A percentile compares a stretch with the other conserved stretches of the same genome.
These are phyloP conservation scores for Candida frijolesensis DNA, from an alignment of 1,139 yeast species.

Conservation along the genomic window DNA sequence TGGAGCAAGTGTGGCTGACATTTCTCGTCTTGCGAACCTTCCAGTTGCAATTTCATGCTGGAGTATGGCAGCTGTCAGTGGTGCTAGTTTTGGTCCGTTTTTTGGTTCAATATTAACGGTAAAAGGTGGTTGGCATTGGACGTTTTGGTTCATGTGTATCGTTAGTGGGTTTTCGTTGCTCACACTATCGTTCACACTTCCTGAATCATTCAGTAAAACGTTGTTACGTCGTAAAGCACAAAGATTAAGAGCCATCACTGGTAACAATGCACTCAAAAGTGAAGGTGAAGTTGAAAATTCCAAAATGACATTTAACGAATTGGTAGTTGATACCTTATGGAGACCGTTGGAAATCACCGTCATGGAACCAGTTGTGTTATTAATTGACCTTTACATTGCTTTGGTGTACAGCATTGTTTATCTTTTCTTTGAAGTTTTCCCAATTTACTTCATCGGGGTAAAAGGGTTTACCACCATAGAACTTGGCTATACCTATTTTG, in stretches of 20 bases:
- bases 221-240: conserved; percentile 38
- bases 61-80: conserved; percentile 40
- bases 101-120: conserved; percentile 35
- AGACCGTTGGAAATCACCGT: conserved; percentile 48
- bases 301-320: conserved; percentile 20
- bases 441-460: conserved; percentile 50
- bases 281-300: conserved; percentile 31
- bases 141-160: conserved; percentile 42
- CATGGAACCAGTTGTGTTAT: conserved; percentile 47
- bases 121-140: conserved; percentile 39
- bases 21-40: conserved; percentile 26
- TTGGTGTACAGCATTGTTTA: conserved; percentile 57
- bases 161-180: conserved; percentile 30
- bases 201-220: conserved; percentile 38
- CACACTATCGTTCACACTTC: conserved; percentile 29
- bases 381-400: conserved; percentile 52
- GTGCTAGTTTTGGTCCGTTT: conserved; percentile 41
- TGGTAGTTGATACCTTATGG: conserved; percentile 47
- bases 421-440: conserved; percentile 64
- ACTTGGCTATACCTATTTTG: conserved; percentile 37
- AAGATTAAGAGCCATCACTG: conserved; percentile 37
- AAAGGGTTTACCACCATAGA: conserved; percentile 52
- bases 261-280: conserved; percentile 31
- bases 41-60: conserved; percentile 37
- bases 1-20: conserved; percentile 35